A percentile compares a stretch with the other conserved stretches of the same genome.
These are phyloP conservation scores for Russula sp. DNA, from an alignment of 768 basidiomycete species.

Conservation along the genomic window DNA sequence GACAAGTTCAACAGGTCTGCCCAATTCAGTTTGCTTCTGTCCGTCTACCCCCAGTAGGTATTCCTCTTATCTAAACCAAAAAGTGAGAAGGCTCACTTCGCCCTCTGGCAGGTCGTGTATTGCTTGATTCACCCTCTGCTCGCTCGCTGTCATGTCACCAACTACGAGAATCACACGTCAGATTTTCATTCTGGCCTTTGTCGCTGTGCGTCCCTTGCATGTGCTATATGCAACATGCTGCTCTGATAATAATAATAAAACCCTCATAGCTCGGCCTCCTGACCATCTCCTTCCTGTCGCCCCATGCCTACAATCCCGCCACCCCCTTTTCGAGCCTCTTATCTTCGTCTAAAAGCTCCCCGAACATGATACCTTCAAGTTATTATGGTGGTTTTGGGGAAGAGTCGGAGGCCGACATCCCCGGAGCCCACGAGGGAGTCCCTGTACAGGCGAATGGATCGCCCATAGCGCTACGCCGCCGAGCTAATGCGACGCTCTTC, in stretches of 20 bases:
- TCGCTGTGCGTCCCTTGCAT: neutral
- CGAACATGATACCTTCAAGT: neutral
- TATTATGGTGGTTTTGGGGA: neutral
- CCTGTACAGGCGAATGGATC: too few relatives aligned
- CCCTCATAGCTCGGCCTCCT: neutral
- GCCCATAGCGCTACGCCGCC: neutral
- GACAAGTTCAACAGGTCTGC: too few relatives aligned
- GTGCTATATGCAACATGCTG: neutral
- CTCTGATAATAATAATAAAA: neutral
- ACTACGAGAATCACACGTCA: constrained; percentile 1
- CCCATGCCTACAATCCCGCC: neutral
- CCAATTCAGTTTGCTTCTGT: too few relatives aligned
- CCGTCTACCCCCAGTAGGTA: too few relatives aligned
- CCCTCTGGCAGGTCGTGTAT: neutral
- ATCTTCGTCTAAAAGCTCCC: neutral
- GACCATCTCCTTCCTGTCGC: neutral
- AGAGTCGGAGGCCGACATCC: neutral
- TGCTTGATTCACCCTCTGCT: neutral
- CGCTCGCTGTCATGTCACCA: neutral
- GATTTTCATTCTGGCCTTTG: neutral
- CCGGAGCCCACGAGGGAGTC: neutral
- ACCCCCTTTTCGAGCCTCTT: neutral
- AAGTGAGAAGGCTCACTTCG: neutral
- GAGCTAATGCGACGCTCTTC: constrained; percentile 33
- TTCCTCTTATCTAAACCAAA: neutral